A percentile compares a stretch with the other conserved stretches of the same genome.
phyloP scores from a whole-genome alignment of 176 grass and related monocot species.

The Zoysia pacifica region DNA sequence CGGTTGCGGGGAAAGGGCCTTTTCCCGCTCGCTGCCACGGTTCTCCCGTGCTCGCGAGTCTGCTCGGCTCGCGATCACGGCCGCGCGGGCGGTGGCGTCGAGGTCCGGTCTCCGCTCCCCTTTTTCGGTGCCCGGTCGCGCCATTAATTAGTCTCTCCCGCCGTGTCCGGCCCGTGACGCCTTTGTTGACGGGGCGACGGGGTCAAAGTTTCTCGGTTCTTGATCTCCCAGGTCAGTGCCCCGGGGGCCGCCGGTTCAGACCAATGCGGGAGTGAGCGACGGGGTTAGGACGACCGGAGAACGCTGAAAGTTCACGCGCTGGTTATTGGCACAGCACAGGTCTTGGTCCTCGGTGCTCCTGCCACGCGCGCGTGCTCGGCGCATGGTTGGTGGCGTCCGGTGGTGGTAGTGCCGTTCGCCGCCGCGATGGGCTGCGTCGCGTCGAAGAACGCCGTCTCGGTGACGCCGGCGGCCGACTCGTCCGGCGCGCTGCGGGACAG shows the following conservation, averaged over 20 bases:
- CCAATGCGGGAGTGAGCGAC: slow-evolving; percentile 41
- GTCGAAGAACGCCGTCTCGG: slow-evolving; percentile 79
- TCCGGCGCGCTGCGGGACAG: slow-evolving; percentile 41
- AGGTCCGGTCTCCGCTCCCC: not conserved
- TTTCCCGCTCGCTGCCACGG: slow-evolving; percentile 28
- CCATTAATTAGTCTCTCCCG: slow-evolving; percentile 44
- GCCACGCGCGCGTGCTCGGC: not conserved
- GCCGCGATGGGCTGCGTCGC: slow-evolving; percentile 79
- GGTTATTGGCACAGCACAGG: not conserved
- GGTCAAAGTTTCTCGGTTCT: not conserved
- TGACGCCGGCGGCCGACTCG: slow-evolving; percentile 63
- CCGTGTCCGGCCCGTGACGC: slow-evolving; percentile 47
- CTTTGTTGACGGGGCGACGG: slow-evolving; percentile 18
- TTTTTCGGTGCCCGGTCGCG: slow-evolving; percentile 15
- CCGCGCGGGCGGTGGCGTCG: not conserved
- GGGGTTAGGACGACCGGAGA: not conserved
- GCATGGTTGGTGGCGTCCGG: slow-evolving; percentile 11
- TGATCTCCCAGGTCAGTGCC: not conserved
- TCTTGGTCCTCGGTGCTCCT: not conserved
- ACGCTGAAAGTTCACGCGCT: too few species aligned
- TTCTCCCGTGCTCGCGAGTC: slow-evolving; percentile 5
- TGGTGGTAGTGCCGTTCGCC: not conserved
- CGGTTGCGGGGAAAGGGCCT: not conserved
- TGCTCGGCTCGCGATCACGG: slow-evolving; percentile 39
- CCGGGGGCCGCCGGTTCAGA: slow-evolving; percentile 1